A percentile compares a stretch with the other conserved stretches of the same genome.
These are phyloP conservation scores for Casuarina cunninghamiana DNA, from an alignment of 306 rosid genomes.

Conservation along the genomic window DNA sequence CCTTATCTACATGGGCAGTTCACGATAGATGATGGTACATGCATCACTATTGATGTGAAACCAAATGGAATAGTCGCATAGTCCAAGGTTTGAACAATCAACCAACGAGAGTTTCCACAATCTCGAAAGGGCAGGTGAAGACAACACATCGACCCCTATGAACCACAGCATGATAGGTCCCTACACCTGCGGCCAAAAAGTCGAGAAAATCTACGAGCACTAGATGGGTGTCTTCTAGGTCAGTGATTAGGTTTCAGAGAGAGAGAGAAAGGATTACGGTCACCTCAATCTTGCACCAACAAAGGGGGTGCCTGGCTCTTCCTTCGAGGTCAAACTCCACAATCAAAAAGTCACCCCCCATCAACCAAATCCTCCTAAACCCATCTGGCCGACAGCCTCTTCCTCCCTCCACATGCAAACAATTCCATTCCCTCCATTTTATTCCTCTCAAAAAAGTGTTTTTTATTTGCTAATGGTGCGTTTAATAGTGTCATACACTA, in stretches of 20 bases:
- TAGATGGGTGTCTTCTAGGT: slow-evolving; percentile 21
- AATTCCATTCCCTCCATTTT: slow-evolving; percentile 8
- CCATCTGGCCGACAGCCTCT: slow-evolving; percentile 55
- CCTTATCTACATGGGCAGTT: too few species aligned
- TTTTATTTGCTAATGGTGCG: background rate
- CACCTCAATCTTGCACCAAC: slow-evolving; percentile 21
- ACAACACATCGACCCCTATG: too few species aligned
- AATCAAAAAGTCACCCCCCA: slow-evolving; percentile 36
- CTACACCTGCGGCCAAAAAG: slow-evolving; percentile 27
- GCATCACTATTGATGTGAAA: too few species aligned
- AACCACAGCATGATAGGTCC: background rate
- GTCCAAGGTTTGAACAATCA: too few species aligned
- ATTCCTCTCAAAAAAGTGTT: background rate
- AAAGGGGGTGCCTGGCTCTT: slow-evolving; percentile 39
- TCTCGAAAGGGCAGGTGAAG: too few species aligned
- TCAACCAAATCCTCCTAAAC: slow-evolving; percentile 32
- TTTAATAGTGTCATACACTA: too few species aligned
- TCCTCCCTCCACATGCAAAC: slow-evolving; percentile 64
- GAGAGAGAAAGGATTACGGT: slow-evolving; percentile 18
- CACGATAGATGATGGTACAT: too few species aligned
- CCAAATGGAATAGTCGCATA: too few species aligned
- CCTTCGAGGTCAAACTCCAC: slow-evolving; percentile 60
- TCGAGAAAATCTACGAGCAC: slow-evolving; percentile 8
- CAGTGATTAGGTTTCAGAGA: slow-evolving; percentile 20
- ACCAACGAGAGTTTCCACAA: too few species aligned